Evolutionary conservation across 345 rosid genomes (phyloP).

Genomic region (Erodium maritimum): DNA sequence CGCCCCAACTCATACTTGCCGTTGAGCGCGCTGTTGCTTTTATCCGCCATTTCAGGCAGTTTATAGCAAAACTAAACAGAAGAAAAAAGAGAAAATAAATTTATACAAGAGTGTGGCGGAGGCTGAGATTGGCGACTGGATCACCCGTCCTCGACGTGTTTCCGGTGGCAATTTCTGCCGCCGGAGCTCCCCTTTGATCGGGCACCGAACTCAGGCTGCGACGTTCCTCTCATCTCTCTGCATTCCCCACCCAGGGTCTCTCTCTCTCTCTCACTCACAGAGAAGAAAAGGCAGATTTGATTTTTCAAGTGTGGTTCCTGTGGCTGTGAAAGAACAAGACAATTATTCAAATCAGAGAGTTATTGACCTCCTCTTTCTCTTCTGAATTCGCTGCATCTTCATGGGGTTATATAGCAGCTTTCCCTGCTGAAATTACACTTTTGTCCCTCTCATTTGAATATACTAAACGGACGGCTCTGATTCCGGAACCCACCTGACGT

Average conservation of each 20-base stretch:
- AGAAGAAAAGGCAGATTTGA: background rate
- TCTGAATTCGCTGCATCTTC: too few relatives aligned
- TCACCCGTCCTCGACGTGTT: conserved; percentile 99
- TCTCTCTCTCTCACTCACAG: background rate
- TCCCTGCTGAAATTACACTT: too few relatives aligned
- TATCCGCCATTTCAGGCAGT: conserved; percentile 14
- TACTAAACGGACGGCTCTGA: too few relatives aligned
- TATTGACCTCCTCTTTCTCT: too few relatives aligned
- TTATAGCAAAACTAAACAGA: too few relatives aligned
- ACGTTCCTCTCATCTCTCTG: conserved; percentile 30
- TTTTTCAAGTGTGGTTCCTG: too few relatives aligned
- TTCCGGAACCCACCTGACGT: too few relatives aligned
- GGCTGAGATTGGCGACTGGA: conserved; percentile 4
- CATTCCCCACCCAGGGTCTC: conserved; percentile 26
- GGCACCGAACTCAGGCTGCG: conserved; percentile 15
- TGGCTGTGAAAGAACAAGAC: too few relatives aligned
- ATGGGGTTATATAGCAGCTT: too few relatives aligned
- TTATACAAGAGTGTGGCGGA: background rate
- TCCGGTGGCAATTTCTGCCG: conserved; percentile 87
- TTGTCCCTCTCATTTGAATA: too few relatives aligned
- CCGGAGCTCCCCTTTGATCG: conserved; percentile 40
- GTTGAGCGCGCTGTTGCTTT: conserved; percentile 29
- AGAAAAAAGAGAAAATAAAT: background rate
- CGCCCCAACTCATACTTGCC: conserved; percentile 89
- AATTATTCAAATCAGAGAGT: too few relatives aligned